Conservation (phyloP, 169 alveolate species). For the Cryptosporidium baileyi region DNA sequence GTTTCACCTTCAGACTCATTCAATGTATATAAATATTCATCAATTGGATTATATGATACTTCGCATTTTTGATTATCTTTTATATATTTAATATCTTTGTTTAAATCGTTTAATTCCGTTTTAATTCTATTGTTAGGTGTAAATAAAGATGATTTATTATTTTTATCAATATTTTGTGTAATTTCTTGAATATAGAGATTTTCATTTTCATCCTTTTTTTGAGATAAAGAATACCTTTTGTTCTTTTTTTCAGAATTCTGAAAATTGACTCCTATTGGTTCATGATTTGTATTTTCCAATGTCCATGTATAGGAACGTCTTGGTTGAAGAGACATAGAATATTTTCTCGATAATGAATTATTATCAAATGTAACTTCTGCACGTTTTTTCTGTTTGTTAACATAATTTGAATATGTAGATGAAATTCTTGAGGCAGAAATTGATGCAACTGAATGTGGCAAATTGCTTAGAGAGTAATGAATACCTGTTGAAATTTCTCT, state of each 20-base stretch:
- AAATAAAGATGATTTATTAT: not conserved
- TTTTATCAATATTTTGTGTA: not conserved
- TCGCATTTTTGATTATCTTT: not conserved
- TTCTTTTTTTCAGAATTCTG: not conserved
- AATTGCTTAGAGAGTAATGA: conserved; percentile 28
- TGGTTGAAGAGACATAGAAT: conserved; percentile 51
- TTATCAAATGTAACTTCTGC: conserved; percentile 27
- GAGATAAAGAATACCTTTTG: not conserved
- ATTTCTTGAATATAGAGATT: not conserved
- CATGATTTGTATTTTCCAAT: conserved; percentile 39
- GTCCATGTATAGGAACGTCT: conserved; percentile 58
- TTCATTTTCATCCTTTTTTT: not conserved
- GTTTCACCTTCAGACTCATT: conserved; percentile 15
- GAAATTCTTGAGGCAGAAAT: conserved; percentile 38
- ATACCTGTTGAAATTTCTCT: not conserved
- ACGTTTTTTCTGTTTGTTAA: not conserved
- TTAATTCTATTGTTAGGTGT: conserved; percentile 38
- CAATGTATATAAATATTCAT: not conserved
- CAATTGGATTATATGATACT: not conserved
- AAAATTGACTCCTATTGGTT: not conserved
- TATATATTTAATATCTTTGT: not conserved
- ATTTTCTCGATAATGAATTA: conserved; percentile 12
- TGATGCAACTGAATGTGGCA: conserved; percentile 46
- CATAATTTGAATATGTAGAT: not conserved
- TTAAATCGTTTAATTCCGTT: not conserved